phyloP scores from a whole-genome alignment of 345 rosid species.

The Erysimum cheiranthoides region DNA sequence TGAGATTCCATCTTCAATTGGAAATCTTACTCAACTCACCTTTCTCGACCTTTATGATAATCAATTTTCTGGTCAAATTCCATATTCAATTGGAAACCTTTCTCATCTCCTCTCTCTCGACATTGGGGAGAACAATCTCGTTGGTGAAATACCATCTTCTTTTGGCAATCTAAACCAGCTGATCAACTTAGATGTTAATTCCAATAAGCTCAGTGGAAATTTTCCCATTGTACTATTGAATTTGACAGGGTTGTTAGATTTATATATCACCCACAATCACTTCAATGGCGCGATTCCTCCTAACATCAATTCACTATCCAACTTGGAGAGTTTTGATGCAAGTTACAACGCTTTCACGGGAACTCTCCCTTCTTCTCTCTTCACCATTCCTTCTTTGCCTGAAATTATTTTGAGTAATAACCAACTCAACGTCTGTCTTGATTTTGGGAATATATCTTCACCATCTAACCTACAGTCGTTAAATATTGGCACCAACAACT shows the following conservation, averaged over 20 bases:
- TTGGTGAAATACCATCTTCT: slow-evolving; percentile 1
- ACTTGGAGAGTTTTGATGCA: neutral
- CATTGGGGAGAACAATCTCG: neutral
- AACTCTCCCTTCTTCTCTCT: too few species aligned
- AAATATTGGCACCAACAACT: too few species aligned
- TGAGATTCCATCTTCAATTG: neutral
- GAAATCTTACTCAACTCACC: too few species aligned
- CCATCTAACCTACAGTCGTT: too few species aligned
- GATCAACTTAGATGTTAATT: rapidly evolving
- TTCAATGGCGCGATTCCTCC: neutral
- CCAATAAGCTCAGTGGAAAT: neutral
- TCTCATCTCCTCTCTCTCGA: too few species aligned
- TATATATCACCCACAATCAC: neutral
- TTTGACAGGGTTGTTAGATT: neutral
- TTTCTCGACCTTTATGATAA: neutral
- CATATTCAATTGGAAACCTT: neutral
- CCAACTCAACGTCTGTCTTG: too few species aligned
- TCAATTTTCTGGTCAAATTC: neutral
- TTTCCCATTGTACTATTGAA: neutral
- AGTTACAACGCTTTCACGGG: too few species aligned
- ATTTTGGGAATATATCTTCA: too few species aligned
- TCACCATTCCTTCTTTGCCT: too few species aligned
- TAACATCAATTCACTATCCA: neutral
- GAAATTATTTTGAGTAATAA: too few species aligned
- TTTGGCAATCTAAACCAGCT: neutral